phyloP scores from a whole-genome alignment of 768 basidiomycete genomes.

The Mycena sanguinolenta region DNA sequence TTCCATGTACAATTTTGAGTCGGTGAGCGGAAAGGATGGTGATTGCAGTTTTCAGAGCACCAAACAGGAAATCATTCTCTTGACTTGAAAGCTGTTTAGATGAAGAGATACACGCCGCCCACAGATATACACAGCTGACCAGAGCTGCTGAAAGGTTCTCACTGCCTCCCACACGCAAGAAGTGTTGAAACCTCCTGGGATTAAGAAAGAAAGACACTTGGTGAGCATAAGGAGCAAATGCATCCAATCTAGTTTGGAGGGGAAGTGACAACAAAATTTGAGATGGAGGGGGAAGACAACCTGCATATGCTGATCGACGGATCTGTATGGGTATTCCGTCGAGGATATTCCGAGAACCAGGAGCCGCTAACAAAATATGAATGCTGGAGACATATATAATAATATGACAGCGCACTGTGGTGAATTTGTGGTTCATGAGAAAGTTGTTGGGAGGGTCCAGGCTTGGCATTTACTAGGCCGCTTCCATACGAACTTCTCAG shows the following conservation, averaged over 20 bases:
- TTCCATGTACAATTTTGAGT: constrained; percentile 45
- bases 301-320: constrained; percentile 9
- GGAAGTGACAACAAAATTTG: background rate
- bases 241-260: constrained; percentile 16
- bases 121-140: constrained; percentile 45
- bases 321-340: background rate
- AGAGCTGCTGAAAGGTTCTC: constrained; percentile 37
- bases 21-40: constrained; percentile 47
- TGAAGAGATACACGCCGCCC: constrained; percentile 44
- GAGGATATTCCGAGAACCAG: background rate
- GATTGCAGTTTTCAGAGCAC: constrained; percentile 47
- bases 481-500: constrained; percentile 43
- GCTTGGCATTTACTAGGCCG: background rate
- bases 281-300: background rate
- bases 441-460: background rate
- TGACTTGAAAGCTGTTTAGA: constrained; percentile 34
- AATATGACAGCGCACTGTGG: no score
- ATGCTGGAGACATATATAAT: background rate
- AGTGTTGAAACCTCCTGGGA: constrained; percentile 11
- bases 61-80: constrained; percentile 49
- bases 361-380: background rate
- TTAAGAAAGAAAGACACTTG: constrained; percentile 30
- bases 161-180: constrained; percentile 4
- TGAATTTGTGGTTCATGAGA: background rate
- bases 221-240: constrained; percentile 1